Percentiles rank a stretch among this genome's conserved stretches.
phyloP scores from a whole-genome alignment of 2,329 filamentous ascomycete genomes.

The Pseudopithomyces chartarum region DNA sequence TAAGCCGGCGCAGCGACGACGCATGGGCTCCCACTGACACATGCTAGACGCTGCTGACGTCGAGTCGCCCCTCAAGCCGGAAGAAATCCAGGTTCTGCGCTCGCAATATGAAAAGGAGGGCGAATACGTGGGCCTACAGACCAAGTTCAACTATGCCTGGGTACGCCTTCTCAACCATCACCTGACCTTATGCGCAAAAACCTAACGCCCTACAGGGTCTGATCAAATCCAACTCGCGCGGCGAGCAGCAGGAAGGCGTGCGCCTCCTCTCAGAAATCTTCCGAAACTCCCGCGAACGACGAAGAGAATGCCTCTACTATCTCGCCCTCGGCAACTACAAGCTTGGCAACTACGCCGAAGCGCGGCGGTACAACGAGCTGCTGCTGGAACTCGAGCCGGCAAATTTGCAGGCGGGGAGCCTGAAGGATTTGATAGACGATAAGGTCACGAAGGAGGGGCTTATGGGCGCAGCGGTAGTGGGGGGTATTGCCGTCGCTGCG shows the following conservation, averaged over 20 bases:
- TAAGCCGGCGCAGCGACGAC: neutral
- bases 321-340: conserved; percentile 97
- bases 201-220: conserved; percentile 67
- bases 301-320: conserved; percentile 98
- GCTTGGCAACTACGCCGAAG: conserved; percentile 95
- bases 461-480: conserved; percentile 92
- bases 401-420: conserved; percentile 87
- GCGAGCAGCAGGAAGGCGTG: conserved; percentile 92
- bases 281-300: conserved; percentile 86
- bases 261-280: conserved; percentile 96
- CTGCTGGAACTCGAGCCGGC: conserved; percentile 87
- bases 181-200: neutral
- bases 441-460: conserved; percentile 94
- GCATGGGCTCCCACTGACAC: conserved; percentile 24
- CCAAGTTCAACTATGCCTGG: conserved; percentile 99
- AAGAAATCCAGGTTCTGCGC: conserved; percentile 90
- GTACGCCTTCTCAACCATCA: conserved; percentile 55
- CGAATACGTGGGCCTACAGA: conserved; percentile 94
- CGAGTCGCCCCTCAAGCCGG: conserved; percentile 89
- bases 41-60: conserved; percentile 90
- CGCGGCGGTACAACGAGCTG: conserved; percentile 90
- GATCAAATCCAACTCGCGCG: conserved; percentile 85
- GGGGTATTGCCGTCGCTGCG: conserved; percentile 87
- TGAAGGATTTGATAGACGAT: conserved; percentile 89
- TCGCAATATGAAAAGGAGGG: conserved; percentile 97